phyloP scores from a whole-genome alignment of 441 rosid genomes.

The Hura crepitans region DNA sequence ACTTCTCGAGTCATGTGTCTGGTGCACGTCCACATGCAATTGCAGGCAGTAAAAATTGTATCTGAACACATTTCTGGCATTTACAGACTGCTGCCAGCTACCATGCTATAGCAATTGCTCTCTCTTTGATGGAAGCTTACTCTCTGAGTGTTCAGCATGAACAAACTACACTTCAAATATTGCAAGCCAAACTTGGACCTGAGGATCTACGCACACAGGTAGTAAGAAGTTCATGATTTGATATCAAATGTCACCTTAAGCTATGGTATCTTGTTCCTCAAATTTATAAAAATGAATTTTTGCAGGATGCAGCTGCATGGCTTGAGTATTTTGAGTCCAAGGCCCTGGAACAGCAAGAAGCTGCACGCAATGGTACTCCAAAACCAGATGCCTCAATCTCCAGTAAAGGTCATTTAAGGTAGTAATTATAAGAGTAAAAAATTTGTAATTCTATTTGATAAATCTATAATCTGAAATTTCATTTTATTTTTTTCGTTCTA shows the following conservation, averaged over 20 bases:
- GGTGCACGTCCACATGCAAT: background rate
- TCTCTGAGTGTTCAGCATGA: conserved; percentile 69
- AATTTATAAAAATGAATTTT: conserved; percentile 18
- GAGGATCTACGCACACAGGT: conserved; percentile 75
- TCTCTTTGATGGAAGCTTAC: conserved; percentile 70
- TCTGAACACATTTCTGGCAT: conserved; percentile 27
- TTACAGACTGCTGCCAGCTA: conserved; percentile 71
- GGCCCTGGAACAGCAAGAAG: conserved; percentile 71
- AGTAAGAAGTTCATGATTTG: conserved; percentile 8
- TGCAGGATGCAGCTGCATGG: conserved; percentile 79
- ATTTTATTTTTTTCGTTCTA: background rate
- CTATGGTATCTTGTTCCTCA: conserved; percentile 15
- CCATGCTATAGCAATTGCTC: conserved; percentile 79
- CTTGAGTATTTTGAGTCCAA: conserved; percentile 69
- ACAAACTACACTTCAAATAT: conserved; percentile 63
- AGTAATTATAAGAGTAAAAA: conserved; percentile 27
- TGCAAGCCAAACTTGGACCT: conserved; percentile 52
- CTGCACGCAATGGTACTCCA: conserved; percentile 58
- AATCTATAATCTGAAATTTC: background rate
- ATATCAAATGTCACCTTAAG: conserved; percentile 13
- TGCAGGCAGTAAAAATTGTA: background rate
- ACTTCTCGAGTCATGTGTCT: background rate
- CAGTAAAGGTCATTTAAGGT: conserved; percentile 76
- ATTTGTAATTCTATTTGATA: background rate
- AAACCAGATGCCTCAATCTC: conserved; percentile 70